Conservation (phyloP, 805 yeast species). For the Pichia pseudocactophila region DNA sequence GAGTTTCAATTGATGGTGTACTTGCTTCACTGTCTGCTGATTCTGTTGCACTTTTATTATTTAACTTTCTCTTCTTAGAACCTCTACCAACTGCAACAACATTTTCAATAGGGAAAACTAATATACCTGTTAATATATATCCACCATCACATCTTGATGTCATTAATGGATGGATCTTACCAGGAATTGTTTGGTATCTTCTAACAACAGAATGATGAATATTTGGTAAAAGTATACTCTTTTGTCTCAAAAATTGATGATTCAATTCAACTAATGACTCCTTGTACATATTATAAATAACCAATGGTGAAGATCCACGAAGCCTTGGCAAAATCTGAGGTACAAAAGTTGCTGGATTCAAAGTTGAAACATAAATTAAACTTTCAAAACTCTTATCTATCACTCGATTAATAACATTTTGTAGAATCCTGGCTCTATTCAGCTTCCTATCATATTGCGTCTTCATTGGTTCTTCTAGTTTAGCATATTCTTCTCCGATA, state of each 20-base stretch:
- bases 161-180: slow-evolving; percentile 92
- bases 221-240: slow-evolving; percentile 71
- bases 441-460: slow-evolving; percentile 60
- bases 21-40: neutral
- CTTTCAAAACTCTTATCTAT: slow-evolving; percentile 59
- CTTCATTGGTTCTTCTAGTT: slow-evolving; percentile 49
- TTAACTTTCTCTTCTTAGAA: slow-evolving; percentile 32
- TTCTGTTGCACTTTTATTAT: slow-evolving; percentile 9
- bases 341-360: slow-evolving; percentile 58
- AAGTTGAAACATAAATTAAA: slow-evolving; percentile 61
- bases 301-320: slow-evolving; percentile 83
- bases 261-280: slow-evolving; percentile 72
- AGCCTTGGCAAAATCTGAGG: slow-evolving; percentile 53
- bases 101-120: slow-evolving; percentile 63
- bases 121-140: slow-evolving; percentile 64
- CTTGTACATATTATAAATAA: slow-evolving; percentile 71
- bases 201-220: slow-evolving; percentile 76
- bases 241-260: slow-evolving; percentile 55
- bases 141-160: slow-evolving; percentile 92
- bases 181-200: slow-evolving; percentile 86
- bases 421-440: slow-evolving; percentile 45
- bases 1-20: neutral
- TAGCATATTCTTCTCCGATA: slow-evolving; percentile 43
- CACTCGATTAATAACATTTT: slow-evolving; percentile 42
- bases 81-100: slow-evolving; percentile 67